A percentile compares a stretch with the other conserved stretches of the same genome.
Evolutionary conservation across 495 filamentous ascomycete genomes (phyloP).

Genomic region (Daldinia childiae): DNA sequence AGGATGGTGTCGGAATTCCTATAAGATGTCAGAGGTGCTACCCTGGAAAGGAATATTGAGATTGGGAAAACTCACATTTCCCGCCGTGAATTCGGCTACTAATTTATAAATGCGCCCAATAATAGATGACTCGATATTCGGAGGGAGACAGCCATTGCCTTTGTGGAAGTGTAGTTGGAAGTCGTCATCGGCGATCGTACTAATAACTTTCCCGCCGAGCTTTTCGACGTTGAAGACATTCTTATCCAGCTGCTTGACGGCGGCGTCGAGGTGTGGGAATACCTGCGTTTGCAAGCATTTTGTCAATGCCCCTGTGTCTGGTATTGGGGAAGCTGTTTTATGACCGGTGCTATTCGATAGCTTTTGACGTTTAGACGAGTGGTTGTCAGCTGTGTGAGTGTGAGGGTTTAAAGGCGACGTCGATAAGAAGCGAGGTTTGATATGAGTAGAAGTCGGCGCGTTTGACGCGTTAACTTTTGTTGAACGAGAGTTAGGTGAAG

Average conservation of each 20-base stretch:
- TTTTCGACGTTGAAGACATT: slow-evolving; percentile 40
- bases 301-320: slow-evolving; percentile 28
- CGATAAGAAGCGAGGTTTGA: background rate
- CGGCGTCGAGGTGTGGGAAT: slow-evolving; percentile 49
- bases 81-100: slow-evolving; percentile 19
- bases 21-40: slow-evolving; percentile 10
- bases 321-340: slow-evolving; percentile 1
- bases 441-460: background rate
- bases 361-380: slow-evolving; percentile 30
- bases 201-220: slow-evolving; percentile 38
- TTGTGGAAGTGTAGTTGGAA: slow-evolving; percentile 38
- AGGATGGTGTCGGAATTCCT: slow-evolving; percentile 26
- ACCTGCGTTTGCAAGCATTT: slow-evolving; percentile 48
- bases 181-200: slow-evolving; percentile 31
- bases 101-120: slow-evolving; percentile 31
- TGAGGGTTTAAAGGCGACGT: background rate
- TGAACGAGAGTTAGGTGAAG: background rate
- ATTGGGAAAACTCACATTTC: slow-evolving; percentile 26
- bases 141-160: slow-evolving; percentile 31
- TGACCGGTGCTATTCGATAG: background rate
- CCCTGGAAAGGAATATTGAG: background rate
- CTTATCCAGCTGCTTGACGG: slow-evolving; percentile 23
- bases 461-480: background rate
- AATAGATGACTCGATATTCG: slow-evolving; percentile 22
- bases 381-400: background rate